Percentiles rank a stretch among this genome's conserved stretches.
Evolutionary conservation across 805 yeast genomes (phyloP).

Genomic region (Cyberlindnera nakhonratchasimensis): DNA sequence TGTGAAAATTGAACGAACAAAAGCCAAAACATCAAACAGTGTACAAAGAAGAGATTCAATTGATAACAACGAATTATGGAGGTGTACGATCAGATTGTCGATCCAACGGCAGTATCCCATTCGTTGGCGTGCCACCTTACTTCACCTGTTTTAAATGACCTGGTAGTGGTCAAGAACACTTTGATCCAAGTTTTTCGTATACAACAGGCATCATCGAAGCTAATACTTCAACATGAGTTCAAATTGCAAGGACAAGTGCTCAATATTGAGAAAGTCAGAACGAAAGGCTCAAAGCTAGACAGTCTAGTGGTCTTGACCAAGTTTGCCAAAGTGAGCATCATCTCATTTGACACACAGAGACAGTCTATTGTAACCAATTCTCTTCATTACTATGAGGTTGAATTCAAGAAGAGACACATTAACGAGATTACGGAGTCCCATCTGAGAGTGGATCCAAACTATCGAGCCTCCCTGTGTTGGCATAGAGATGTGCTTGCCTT

Average conservation of each 20-base stretch:
- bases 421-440: slow-evolving; percentile 33
- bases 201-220: slow-evolving; percentile 19
- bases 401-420: slow-evolving; percentile 47
- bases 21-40: no score
- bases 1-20: no score
- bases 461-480: slow-evolving; percentile 51
- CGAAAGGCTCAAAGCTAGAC: slow-evolving; percentile 51
- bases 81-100: slow-evolving; percentile 71
- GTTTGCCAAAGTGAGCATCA: slow-evolving; percentile 71
- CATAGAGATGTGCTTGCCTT: slow-evolving; percentile 69
- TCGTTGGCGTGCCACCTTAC: slow-evolving; percentile 53
- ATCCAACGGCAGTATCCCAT: slow-evolving; percentile 70
- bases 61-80: no score
- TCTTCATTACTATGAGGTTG: slow-evolving; percentile 81
- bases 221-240: slow-evolving; percentile 55
- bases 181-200: slow-evolving; percentile 40
- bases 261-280: slow-evolving; percentile 48
- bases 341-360: slow-evolving; percentile 61
- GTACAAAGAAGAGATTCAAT: no score
- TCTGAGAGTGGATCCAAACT: slow-evolving; percentile 51
- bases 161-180: slow-evolving; percentile 69
- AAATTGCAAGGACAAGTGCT: slow-evolving; percentile 67
- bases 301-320: slow-evolving; percentile 64
- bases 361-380: slow-evolving; percentile 66
- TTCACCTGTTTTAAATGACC: slow-evolving; percentile 37